Evolutionary conservation across 2,329 filamentous ascomycete species (phyloP).

Genomic region (Emmonsiellopsis sp.): DNA sequence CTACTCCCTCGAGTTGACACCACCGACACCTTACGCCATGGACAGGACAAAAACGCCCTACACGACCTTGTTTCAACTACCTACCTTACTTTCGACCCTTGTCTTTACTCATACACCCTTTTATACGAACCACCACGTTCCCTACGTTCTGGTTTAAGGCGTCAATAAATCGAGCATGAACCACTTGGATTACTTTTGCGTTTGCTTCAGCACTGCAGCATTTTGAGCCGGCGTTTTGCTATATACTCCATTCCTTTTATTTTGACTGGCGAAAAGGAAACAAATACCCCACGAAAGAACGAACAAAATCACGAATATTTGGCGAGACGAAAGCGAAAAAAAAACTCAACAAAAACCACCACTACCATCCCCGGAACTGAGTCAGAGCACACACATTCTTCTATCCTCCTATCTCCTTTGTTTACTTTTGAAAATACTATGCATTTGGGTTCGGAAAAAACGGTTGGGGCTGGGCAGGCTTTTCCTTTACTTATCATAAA

Average conservation of each 20-base stretch:
- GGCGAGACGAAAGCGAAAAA: neutral
- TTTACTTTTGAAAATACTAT: neutral
- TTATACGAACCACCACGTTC: neutral
- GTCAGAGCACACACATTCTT: no score
- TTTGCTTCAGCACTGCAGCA: neutral
- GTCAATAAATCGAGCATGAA: neutral
- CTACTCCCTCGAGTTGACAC: neutral
- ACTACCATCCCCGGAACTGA: neutral
- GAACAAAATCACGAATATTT: neutral
- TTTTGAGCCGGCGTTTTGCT: constrained; percentile 4
- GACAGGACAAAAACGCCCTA: neutral
- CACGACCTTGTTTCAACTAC: neutral
- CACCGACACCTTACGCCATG: no score
- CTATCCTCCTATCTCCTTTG: neutral
- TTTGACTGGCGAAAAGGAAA: neutral
- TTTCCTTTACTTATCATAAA: no score
- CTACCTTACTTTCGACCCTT: neutral
- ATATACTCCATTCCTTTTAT: neutral
- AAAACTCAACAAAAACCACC: neutral
- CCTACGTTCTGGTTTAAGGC: neutral
- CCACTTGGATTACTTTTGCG: neutral
- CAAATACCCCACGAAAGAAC: neutral
- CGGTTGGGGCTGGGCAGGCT: no score
- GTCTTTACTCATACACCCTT: neutral
- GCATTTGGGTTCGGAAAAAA: no score